Evolutionary conservation across 441 rosid genomes (phyloP).

Genomic region (Theobroma grandiflorum): DNA sequence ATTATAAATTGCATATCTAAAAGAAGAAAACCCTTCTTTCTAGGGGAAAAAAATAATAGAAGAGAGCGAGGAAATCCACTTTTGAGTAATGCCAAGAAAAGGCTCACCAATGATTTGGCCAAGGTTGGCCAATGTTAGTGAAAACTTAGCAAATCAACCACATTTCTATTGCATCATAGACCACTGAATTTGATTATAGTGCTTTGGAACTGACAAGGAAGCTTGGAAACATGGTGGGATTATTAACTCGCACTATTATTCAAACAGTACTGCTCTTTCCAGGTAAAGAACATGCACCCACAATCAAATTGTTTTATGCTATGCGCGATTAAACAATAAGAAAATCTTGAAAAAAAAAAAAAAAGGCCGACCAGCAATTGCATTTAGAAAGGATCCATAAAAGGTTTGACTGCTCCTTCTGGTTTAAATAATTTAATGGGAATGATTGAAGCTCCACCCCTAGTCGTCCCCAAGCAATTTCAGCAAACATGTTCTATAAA

Average conservation of each 20-base stretch:
- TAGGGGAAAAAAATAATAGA: not conserved
- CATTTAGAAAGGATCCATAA: not conserved
- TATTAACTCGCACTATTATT: not conserved
- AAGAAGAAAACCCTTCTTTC: not conserved
- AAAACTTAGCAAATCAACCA: constrained; percentile 1
- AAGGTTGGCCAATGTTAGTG: not conserved
- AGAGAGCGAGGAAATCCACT: not conserved
- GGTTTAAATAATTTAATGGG: not conserved
- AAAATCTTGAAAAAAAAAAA: not conserved
- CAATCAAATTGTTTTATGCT: too few relatives aligned
- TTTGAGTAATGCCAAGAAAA: constrained; percentile 22
- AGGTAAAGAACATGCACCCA: not conserved
- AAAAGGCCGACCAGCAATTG: not conserved
- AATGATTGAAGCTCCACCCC: too few relatives aligned
- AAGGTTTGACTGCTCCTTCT: not conserved
- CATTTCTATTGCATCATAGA: not conserved
- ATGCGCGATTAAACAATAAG: too few relatives aligned
- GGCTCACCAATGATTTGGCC: not conserved
- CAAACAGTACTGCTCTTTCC: not conserved
- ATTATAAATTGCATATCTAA: not conserved
- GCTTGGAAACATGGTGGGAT: not conserved
- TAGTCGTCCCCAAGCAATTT: too few relatives aligned
- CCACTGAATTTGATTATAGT: constrained; percentile 21
- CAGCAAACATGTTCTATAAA: too few relatives aligned
- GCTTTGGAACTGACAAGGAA: constrained; percentile 2